phyloP scores from a whole-genome alignment of 257 asterid species.

The Parsonsia alboflavescens region DNA sequence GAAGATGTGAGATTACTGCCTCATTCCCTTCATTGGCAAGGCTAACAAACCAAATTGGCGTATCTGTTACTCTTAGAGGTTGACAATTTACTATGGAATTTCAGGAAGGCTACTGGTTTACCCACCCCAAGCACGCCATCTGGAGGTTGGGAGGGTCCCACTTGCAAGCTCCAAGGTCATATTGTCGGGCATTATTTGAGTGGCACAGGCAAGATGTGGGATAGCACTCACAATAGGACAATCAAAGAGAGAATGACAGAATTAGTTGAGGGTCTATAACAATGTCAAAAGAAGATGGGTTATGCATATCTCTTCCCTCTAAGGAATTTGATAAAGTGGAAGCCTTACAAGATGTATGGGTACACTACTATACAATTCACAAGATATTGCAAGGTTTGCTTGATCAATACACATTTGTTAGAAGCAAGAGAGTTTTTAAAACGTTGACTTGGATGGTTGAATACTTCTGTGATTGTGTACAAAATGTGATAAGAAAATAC shows the following conservation, averaged over 20 bases:
- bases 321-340: too few species aligned
- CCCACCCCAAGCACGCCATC: constrained; percentile 60
- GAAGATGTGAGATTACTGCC: constrained; percentile 68
- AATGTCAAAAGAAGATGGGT: constrained; percentile 62
- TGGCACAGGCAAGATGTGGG: constrained; percentile 94
- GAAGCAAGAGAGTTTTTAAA: too few species aligned
- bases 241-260: constrained; percentile 50
- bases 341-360: too few species aligned
- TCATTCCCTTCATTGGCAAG: constrained; percentile 55
- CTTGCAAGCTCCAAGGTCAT: constrained; percentile 75
- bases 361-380: too few species aligned
- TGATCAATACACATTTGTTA: too few species aligned
- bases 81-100: too few species aligned
- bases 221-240: constrained; percentile 65
- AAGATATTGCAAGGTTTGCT: too few species aligned
- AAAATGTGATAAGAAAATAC: too few species aligned
- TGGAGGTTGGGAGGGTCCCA: constrained; percentile 83
- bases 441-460: too few species aligned
- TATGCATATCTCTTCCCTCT: constrained; percentile 77
- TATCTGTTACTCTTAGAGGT: constrained; percentile 73
- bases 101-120: constrained; percentile 69
- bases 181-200: too few species aligned
- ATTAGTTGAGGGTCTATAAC: constrained; percentile 47
- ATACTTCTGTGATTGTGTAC: too few species aligned
- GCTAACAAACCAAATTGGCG: constrained; percentile 80